These are phyloP conservation scores for Quercus engelmannii DNA, from an alignment of 306 rosid species.

Conservation along the genomic window DNA sequence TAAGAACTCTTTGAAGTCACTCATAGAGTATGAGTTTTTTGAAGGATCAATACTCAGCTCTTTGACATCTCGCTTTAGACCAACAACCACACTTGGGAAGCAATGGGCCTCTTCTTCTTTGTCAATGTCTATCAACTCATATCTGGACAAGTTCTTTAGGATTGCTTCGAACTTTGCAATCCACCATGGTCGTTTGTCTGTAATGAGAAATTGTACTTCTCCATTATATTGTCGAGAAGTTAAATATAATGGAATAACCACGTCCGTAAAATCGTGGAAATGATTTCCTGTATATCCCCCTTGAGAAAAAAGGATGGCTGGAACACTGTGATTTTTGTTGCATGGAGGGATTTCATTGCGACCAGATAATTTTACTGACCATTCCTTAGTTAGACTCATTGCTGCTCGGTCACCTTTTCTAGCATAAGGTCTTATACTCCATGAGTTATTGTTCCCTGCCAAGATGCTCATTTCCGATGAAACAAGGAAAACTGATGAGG, in stretches of 20 bases:
- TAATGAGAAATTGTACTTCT: constrained; percentile 62
- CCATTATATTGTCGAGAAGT: constrained; percentile 63
- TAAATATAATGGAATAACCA: constrained; percentile 64
- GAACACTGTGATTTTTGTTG: constrained; percentile 45
- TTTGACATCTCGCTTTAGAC: constrained; percentile 53
- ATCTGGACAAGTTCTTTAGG: constrained; percentile 53
- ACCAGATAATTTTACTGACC: constrained; percentile 47
- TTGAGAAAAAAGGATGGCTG: constrained; percentile 67
- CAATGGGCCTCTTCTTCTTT: constrained; percentile 58
- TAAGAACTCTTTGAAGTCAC: constrained; percentile 63
- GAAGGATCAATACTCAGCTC: constrained; percentile 65
- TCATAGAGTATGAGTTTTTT: constrained; percentile 55
- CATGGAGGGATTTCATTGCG: constrained; percentile 39
- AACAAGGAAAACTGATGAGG: constrained; percentile 46
- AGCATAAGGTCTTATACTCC: constrained; percentile 76
- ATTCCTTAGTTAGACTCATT: constrained; percentile 46
- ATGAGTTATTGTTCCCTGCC: constrained; percentile 32
- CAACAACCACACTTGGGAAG: constrained; percentile 65
- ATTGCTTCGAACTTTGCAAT: constrained; percentile 40
- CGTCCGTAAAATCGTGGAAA: constrained; percentile 82
- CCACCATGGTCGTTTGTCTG: constrained; percentile 49
- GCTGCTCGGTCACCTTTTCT: constrained; percentile 53
- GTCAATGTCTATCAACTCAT: constrained; percentile 56
- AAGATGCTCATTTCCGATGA: constrained; percentile 26
- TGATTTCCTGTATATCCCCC: constrained; percentile 82